Percentiles rank a stretch among this genome's conserved stretches.
These are phyloP conservation scores for Tetracladium maxilliforme DNA, from an alignment of 2,329 filamentous ascomycete genomes.

Conservation along the genomic window DNA sequence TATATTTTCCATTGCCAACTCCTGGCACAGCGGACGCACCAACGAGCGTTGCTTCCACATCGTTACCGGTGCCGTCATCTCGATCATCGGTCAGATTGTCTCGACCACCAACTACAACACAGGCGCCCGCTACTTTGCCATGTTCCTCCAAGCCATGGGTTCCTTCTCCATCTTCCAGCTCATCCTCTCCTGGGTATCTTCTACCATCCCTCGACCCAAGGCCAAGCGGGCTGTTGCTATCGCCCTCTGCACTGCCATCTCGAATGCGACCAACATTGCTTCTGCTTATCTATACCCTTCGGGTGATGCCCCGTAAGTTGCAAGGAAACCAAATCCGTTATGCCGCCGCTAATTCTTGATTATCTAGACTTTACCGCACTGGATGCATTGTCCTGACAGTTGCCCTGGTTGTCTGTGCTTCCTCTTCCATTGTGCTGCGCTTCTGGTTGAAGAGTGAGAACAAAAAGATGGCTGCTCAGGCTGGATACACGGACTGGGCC, in stretches of 20 bases:
- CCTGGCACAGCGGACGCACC: slow-evolving; percentile 5
- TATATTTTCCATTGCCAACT: slow-evolving; percentile 8
- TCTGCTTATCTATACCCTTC: too few species aligned
- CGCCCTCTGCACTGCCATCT: too few species aligned
- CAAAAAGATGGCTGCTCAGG: slow-evolving; percentile 1
- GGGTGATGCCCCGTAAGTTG: too few species aligned
- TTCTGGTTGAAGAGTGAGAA: slow-evolving; percentile 1
- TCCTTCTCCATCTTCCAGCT: slow-evolving; percentile 4
- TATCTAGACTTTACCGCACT: too few species aligned
- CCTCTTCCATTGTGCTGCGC: slow-evolving; percentile 1
- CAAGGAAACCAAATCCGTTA: too few species aligned
- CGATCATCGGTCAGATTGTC: slow-evolving; percentile 4
- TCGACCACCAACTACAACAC: slow-evolving; percentile 3
- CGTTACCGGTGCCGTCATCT: slow-evolving; percentile 2
- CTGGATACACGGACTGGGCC: slow-evolving; percentile 1
- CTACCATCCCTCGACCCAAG: slow-evolving; percentile 4
- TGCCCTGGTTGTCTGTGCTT: slow-evolving; percentile 1
- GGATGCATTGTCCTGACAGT: too few species aligned
- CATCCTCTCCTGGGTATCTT: slow-evolving; percentile 5
- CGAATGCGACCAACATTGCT: too few species aligned
- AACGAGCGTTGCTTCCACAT: slow-evolving; percentile 5
- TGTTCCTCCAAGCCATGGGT: slow-evolving; percentile 4
- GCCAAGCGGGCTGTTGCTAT: slow-evolving; percentile 5
- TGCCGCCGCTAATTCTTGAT: too few species aligned
- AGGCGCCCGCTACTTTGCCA: slow-evolving; percentile 5